Evolutionary conservation across 306 rosid genomes (phyloP).

Genomic region (Lagenaria siceraria): DNA sequence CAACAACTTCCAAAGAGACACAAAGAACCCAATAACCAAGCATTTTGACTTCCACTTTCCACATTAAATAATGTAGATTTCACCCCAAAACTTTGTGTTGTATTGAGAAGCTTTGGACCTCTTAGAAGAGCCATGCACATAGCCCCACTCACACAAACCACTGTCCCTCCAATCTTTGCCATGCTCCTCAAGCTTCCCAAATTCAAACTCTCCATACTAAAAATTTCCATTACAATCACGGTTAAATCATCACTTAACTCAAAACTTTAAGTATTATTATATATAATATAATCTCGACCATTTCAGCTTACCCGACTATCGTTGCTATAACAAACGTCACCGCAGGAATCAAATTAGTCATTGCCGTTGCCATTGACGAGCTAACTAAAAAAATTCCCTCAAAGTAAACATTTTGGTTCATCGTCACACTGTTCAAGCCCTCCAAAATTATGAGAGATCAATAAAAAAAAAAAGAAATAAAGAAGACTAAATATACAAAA

Average conservation of each 20-base stretch:
- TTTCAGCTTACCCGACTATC: conserved; percentile 32
- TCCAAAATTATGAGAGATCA: background rate
- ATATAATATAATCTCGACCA: background rate
- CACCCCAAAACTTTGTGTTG: conserved; percentile 14
- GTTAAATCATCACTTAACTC: background rate
- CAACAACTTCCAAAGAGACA: conserved; percentile 11
- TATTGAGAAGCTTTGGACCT: conserved; percentile 47
- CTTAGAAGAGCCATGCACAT: conserved; percentile 50
- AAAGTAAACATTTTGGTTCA: conserved; percentile 52
- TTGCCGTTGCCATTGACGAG: conserved; percentile 51
- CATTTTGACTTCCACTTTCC: conserved; percentile 10
- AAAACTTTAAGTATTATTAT: background rate
- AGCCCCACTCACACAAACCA: conserved; percentile 54
- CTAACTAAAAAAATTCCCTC: conserved; percentile 49
- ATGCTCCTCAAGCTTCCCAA: conserved; percentile 32
- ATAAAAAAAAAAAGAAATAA: background rate
- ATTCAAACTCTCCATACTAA: conserved; percentile 44
- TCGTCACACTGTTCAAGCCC: conserved; percentile 32
- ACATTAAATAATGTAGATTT: conserved; percentile 12
- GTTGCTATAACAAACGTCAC: conserved; percentile 49
- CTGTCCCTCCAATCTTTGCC: conserved; percentile 52
- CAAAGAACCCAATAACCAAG: conserved; percentile 13
- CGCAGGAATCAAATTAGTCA: conserved; percentile 57
- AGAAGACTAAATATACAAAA: background rate
- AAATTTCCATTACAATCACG: background rate